phyloP scores from a whole-genome alignment of 2,329 filamentous ascomycete genomes.

The Talaromyces sp. region DNA sequence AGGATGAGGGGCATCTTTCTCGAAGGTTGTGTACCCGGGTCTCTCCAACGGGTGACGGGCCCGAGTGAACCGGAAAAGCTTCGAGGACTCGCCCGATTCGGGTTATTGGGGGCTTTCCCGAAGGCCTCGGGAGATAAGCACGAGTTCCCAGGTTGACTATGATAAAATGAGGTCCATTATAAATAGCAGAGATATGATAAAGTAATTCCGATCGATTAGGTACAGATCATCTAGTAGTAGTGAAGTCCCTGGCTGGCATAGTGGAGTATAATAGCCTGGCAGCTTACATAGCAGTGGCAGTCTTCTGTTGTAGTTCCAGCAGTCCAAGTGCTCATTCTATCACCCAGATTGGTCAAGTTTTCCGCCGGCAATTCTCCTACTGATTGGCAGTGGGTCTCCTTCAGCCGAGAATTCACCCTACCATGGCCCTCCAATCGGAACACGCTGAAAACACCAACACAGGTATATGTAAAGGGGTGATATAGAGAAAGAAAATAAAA shows the following conservation, averaged over 20 bases:
- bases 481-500: not conserved
- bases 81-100: too few species aligned
- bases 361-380: too few species aligned
- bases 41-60: constrained; percentile 16
- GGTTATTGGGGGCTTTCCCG: not conserved
- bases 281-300: too few species aligned
- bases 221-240: too few species aligned
- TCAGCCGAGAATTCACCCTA: not conserved
- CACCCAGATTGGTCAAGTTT: not conserved
- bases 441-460: not conserved
- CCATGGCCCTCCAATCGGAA: not conserved
- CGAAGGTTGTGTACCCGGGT: not conserved
- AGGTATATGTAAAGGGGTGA: not conserved
- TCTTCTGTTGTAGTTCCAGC: not conserved
- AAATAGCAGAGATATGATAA: not conserved
- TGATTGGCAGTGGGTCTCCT: too few species aligned
- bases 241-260: too few species aligned
- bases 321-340: not conserved
- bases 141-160: not conserved
- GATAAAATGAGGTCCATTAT: too few species aligned
- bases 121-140: not conserved
- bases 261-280: too few species aligned
- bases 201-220: not conserved
- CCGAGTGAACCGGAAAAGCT: constrained; percentile 2
- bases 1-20: constrained; percentile 12